phyloP scores from a whole-genome alignment of 2,329 filamentous ascomycete species.

The Metarhizium album region DNA sequence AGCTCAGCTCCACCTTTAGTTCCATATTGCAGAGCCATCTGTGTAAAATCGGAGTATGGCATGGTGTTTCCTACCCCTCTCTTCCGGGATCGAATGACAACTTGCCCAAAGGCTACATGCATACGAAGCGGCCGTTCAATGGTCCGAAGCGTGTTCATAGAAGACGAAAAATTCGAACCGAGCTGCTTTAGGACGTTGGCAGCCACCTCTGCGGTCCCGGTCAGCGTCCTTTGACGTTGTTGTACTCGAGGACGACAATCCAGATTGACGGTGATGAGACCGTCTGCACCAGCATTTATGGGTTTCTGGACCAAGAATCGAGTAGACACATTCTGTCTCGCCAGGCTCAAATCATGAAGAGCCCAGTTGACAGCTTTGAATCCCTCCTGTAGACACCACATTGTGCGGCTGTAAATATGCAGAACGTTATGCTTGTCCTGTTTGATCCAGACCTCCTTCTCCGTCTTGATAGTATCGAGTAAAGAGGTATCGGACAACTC shows the following conservation, averaged over 20 bases:
- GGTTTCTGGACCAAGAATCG: slow-evolving; percentile 20
- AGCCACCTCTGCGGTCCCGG: not conserved
- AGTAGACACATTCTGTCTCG: slow-evolving; percentile 13
- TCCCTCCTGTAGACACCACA: slow-evolving; percentile 16
- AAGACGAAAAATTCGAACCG: slow-evolving; percentile 1
- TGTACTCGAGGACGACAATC: slow-evolving; percentile 14
- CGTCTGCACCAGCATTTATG: slow-evolving; percentile 6
- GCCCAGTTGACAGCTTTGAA: slow-evolving; percentile 19
- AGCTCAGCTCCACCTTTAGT: slow-evolving; percentile 19
- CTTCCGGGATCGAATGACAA: slow-evolving; percentile 17
- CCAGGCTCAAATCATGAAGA: slow-evolving; percentile 22
- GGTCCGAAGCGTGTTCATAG: slow-evolving; percentile 15
- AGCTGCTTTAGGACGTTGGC: slow-evolving; percentile 1
- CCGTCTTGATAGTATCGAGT: slow-evolving; percentile 19
- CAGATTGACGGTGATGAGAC: slow-evolving; percentile 13
- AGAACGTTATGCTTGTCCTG: slow-evolving; percentile 14
- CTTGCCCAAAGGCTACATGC: slow-evolving; percentile 21
- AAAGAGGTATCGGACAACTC: slow-evolving; percentile 13
- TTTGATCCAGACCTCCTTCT: slow-evolving; percentile 22
- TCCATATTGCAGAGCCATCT: slow-evolving; percentile 17
- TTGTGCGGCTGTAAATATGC: slow-evolving; percentile 14
- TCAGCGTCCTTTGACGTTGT: not conserved
- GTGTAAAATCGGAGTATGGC: slow-evolving; percentile 15
- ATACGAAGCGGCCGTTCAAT: slow-evolving; percentile 18
- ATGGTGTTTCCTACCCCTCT: slow-evolving; percentile 14